phyloP scores from a whole-genome alignment of 1,284 basidiomycete genomes.

The Microbotryum scabiosae region DNA sequence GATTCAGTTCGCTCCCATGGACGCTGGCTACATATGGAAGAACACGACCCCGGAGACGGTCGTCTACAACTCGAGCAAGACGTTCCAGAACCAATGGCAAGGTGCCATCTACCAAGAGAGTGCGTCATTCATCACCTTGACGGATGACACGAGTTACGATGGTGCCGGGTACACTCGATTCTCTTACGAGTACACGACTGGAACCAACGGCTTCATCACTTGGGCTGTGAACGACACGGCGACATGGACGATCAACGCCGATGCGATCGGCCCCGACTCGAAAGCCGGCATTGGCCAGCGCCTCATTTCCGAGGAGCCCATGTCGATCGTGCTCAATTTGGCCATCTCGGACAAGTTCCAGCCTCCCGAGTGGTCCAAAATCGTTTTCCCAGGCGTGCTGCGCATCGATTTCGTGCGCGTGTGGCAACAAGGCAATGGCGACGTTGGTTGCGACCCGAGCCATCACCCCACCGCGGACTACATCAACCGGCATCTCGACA shows the following conservation, averaged over 20 bases:
- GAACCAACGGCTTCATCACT: constrained; percentile 46
- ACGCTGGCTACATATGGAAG: constrained; percentile 43
- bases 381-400: constrained; percentile 53
- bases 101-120: constrained; percentile 30
- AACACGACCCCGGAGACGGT: constrained; percentile 45
- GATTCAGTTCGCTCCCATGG: constrained; percentile 48
- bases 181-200: constrained; percentile 24
- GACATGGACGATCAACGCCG: constrained; percentile 67
- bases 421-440: constrained; percentile 52
- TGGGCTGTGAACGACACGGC: constrained; percentile 61
- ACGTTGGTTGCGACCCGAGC: constrained; percentile 72
- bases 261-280: constrained; percentile 60
- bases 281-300: constrained; percentile 60
- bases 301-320: constrained; percentile 54
- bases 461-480: constrained; percentile 67
- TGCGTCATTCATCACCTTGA: constrained; percentile 27
- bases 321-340: constrained; percentile 39
- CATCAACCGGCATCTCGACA: constrained; percentile 43
- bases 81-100: constrained; percentile 43
- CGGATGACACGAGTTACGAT: constrained; percentile 26
- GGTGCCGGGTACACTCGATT: constrained; percentile 23
- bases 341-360: constrained; percentile 14
- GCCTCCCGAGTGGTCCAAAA: neutral
- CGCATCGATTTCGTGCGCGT: constrained; percentile 74
- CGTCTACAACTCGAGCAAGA: constrained; percentile 45